Conservation (phyloP, 192 early-diverging fungal genomes). For the Coemansia biformis region DNA sequence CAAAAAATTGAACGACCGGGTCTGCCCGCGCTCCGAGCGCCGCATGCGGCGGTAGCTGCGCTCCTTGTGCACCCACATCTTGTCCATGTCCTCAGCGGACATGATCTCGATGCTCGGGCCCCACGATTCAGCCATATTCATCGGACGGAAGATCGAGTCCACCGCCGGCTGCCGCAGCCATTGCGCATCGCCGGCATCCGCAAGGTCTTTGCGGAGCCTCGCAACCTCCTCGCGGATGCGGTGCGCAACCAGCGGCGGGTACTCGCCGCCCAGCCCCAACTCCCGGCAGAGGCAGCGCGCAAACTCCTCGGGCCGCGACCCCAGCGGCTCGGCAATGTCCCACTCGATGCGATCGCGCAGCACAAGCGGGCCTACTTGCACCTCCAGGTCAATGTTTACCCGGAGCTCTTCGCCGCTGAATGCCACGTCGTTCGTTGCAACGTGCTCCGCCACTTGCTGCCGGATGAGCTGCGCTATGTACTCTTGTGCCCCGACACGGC, state of each 20-base stretch:
- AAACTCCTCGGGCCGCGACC: slow-evolving; percentile 46
- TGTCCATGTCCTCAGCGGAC: slow-evolving; percentile 47
- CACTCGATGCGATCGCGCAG: slow-evolving; percentile 89
- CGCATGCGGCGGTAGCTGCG: slow-evolving; percentile 46
- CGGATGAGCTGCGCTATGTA: slow-evolving; percentile 45
- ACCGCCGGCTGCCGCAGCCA: slow-evolving; percentile 46
- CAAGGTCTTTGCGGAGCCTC: slow-evolving; percentile 39
- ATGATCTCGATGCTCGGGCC: slow-evolving; percentile 48
- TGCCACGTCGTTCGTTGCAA: slow-evolving; percentile 29
- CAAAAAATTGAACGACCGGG: slow-evolving; percentile 46
- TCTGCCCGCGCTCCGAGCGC: slow-evolving; percentile 44
- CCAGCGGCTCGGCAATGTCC: slow-evolving; percentile 62
- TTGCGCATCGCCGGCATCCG: slow-evolving; percentile 36
- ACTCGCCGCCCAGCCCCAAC: slow-evolving; percentile 47
- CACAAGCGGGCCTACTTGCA: slow-evolving; percentile 76
- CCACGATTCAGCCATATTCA: slow-evolving; percentile 42
- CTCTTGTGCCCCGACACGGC: slow-evolving; percentile 22
- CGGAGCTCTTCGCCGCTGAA: slow-evolving; percentile 43
- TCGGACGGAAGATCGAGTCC: slow-evolving; percentile 37
- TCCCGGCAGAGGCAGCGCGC: slow-evolving; percentile 42
- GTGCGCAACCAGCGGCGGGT: slow-evolving; percentile 46
- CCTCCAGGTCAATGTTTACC: slow-evolving; percentile 61
- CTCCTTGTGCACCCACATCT: slow-evolving; percentile 49
- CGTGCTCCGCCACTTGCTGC: slow-evolving; percentile 44
- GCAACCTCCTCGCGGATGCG: slow-evolving; percentile 45